Percentiles rank a stretch among this genome's conserved stretches.
These are phyloP conservation scores for Schizopora paradoxa DNA, from an alignment of 1,284 basidiomycete genomes.

Conservation along the genomic window DNA sequence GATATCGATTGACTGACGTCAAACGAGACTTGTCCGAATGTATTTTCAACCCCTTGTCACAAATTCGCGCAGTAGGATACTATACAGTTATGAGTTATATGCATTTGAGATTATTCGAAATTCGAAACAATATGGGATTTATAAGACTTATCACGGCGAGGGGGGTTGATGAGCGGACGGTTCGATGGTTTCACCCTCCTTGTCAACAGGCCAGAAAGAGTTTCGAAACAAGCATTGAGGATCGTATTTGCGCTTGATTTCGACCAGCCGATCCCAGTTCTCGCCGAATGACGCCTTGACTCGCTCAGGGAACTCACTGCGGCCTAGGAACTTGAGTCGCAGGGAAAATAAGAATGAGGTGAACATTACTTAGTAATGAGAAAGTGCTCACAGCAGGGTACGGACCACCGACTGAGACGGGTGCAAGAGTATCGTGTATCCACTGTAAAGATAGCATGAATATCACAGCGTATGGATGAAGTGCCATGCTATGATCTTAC, in stretches of 20 bases:
- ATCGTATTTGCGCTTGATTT: conserved; percentile 72
- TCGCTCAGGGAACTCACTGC: conserved; percentile 57
- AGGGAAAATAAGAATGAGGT: conserved; percentile 12
- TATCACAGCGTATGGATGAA: conserved; percentile 21
- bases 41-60: too few relatives aligned
- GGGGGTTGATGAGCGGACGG: conserved; percentile 53
- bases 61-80: too few relatives aligned
- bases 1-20: too few relatives aligned
- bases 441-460: conserved; percentile 43
- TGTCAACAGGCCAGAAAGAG: conserved; percentile 70
- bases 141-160: conserved; percentile 27
- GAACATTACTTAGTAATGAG: conserved; percentile 17
- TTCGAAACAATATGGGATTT: too few relatives aligned
- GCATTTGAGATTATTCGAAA: too few relatives aligned
- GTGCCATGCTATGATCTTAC: conserved; percentile 40
- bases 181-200: conserved; percentile 42
- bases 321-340: conserved; percentile 63
- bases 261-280: conserved; percentile 64
- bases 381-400: conserved; percentile 66
- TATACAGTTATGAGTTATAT: too few relatives aligned
- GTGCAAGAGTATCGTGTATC: conserved; percentile 66
- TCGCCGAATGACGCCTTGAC: conserved; percentile 64
- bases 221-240: conserved; percentile 69
- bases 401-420: conserved; percentile 70
- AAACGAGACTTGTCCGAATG: too few relatives aligned